Conservation (phyloP, 2,329 filamentous ascomycete species). For the Ceratocystis harringtonii region DNA sequence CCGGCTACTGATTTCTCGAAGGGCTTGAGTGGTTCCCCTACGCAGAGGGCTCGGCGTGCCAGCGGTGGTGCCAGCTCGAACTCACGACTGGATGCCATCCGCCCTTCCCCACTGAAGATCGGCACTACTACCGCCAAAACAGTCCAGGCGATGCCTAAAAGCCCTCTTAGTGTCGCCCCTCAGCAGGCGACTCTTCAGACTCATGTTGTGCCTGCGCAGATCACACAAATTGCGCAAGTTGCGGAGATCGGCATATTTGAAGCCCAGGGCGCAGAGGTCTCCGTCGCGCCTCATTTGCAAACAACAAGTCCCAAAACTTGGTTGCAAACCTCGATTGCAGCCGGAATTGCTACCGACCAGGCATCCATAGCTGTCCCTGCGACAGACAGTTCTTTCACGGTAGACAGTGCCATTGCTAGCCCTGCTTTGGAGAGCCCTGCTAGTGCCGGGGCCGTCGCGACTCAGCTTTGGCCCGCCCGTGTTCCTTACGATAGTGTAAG, state of each 20-base stretch:
- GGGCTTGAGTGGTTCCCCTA: neutral
- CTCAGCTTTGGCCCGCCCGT: conserved; percentile 9
- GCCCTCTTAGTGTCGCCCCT: conserved; percentile 10
- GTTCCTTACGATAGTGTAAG: conserved; percentile 9
- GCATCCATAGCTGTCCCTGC: neutral
- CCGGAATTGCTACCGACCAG: neutral
- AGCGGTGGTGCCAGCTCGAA: conserved; percentile 4
- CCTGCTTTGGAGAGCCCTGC: neutral
- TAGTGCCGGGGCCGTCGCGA: conserved; percentile 3
- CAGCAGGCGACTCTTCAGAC: conserved; percentile 8
- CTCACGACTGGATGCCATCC: conserved; percentile 8
- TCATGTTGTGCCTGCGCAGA: neutral
- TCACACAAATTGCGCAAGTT: no score
- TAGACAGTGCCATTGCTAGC: neutral
- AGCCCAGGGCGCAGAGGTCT: neutral
- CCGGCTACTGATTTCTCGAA: neutral
- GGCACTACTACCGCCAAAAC: neutral
- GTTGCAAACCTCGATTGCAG: neutral
- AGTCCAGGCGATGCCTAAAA: conserved; percentile 11
- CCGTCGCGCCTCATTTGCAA: neutral
- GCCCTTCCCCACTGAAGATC: conserved; percentile 12
- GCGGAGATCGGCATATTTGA: neutral
- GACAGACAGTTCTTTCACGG: neutral
- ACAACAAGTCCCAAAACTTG: neutral
- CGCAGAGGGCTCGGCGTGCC: neutral